Conservation (phyloP, 192 early-diverging fungal genomes). For the Rhizophagus clarus region DNA sequence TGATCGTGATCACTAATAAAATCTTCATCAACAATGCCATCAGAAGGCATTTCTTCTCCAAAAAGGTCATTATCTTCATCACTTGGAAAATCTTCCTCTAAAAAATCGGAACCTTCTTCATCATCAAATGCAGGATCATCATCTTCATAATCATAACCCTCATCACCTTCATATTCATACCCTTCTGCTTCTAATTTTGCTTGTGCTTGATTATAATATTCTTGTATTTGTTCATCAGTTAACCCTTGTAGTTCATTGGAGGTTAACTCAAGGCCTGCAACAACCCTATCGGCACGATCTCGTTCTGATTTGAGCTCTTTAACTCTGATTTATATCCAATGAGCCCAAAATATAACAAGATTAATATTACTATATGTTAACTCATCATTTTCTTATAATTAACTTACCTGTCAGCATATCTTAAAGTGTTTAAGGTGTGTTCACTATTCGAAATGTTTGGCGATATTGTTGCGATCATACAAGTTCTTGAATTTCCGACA, state of each 20-base stretch:
- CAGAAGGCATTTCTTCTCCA: constrained; percentile 44
- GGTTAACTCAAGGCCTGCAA: constrained; percentile 19
- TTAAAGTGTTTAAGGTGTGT: constrained; percentile 94
- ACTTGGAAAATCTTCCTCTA: constrained; percentile 42
- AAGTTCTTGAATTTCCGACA: constrained; percentile 95
- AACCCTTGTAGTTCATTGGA: not conserved
- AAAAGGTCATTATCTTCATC: constrained; percentile 41
- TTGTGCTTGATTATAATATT: constrained; percentile 18
- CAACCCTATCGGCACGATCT: constrained; percentile 34
- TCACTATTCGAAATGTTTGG: constrained; percentile 95
- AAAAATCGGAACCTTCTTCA: constrained; percentile 35
- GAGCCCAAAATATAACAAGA: not conserved
- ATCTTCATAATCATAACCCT: constrained; percentile 36
- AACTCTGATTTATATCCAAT: constrained; percentile 30
- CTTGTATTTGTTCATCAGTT: constrained; percentile 22
- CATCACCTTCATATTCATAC: constrained; percentile 18
- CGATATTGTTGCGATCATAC: constrained; percentile 98
- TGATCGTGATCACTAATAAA: not conserved
- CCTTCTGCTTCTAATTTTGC: not conserved
- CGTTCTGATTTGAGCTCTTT: constrained; percentile 52
- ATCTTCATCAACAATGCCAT: constrained; percentile 29
- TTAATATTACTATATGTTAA: not conserved
- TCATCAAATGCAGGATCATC: constrained; percentile 37
- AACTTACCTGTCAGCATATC: constrained; percentile 88
- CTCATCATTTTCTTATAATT: not conserved